Base-by-base conservation (phyloP, 805 yeast genomes). In the Kodamaea jinghongensis region DNA sequence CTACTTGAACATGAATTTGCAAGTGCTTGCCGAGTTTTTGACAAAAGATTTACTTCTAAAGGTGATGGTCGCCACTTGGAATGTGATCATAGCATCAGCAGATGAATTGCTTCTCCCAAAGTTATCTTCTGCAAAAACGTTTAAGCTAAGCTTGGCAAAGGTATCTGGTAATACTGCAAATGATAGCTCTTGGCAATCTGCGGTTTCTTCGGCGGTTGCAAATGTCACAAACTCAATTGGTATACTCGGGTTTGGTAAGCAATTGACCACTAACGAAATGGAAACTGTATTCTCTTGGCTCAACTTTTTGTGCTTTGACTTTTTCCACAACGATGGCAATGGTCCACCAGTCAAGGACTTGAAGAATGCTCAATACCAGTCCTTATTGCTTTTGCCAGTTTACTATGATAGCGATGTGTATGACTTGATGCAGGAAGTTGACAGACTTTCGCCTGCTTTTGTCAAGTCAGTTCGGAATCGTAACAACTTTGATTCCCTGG, bases 61-160 rank as follows among this genome's bases (percentile, higher is more conserved):
- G 46, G 86, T 86, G 0, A 83, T 87, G 85, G 52, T 82, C 1
- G 83, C 81, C 37, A 78, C 91, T 0, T 91, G 98, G 98, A 63
- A 67, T n/a, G 79, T 79, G 9, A 79, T 88, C 2, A 66, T 91
- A 6, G 61, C 68, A 2, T 71, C 80, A 16, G 84, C 91, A 1
- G 96, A 88, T 51, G 73, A 71, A 28, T 63, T 91, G 12, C 56
- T 89, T 3, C 61, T 91, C 4, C 98, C 98, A 0, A 78, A 86
- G 14, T 58, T 88, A 22, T 72, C 80, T 9, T 64, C 73, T 43
- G 67, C 73, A 1, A 60, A 59, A 34, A 59, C 65, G 2, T 50
- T 66, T 31, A 52, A 55, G 17, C 48, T 60, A 29, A 42, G 22
- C 14, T 34, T 51, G 66, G 64, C 23, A 60, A 60, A 39, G 35